Conservation (phyloP, 805 yeast species). For the Zygoascus biomembranicola region DNA sequence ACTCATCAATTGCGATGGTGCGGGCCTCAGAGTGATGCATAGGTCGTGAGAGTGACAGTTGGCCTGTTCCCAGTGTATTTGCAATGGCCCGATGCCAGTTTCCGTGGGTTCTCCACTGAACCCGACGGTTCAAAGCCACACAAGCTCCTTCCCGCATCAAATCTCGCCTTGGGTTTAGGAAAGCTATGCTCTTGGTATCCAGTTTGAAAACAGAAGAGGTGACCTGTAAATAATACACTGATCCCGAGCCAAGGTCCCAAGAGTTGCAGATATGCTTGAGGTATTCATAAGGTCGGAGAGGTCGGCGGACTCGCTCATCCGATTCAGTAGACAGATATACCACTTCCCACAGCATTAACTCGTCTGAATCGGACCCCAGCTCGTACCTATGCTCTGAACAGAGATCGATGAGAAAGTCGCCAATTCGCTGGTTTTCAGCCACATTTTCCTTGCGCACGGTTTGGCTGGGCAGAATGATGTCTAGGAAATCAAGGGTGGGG, state of each 20-base stretch:
- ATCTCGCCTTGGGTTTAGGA: conserved; percentile 27
- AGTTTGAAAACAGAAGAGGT: conserved; percentile 16
- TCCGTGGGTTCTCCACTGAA: background rate
- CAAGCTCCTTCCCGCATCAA: conserved; percentile 16
- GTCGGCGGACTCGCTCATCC: conserved; percentile 18
- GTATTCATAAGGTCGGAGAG: conserved; percentile 21
- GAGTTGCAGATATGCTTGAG: conserved; percentile 15
- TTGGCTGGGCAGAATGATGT: conserved; percentile 22
- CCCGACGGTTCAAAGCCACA: background rate
- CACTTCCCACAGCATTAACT: conserved; percentile 25
- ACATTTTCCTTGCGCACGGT: conserved; percentile 13
- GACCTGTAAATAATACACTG: conserved; percentile 14
- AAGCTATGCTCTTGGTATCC: conserved; percentile 24
- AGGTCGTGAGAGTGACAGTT: background rate
- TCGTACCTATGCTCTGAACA: conserved; percentile 26
- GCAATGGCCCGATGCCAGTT: background rate
- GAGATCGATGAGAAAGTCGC: conserved; percentile 14
- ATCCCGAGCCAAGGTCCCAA: conserved; percentile 13
- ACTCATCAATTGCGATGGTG: background rate
- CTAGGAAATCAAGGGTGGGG: background rate
- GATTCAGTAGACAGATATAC: background rate
- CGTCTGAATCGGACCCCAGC: conserved; percentile 19
- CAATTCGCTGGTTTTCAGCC: conserved; percentile 7
- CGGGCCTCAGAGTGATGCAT: background rate
- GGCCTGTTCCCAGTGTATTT: background rate